Conservation (phyloP, 148 eudicot species). For the Nepenthes gracilis region DNA sequence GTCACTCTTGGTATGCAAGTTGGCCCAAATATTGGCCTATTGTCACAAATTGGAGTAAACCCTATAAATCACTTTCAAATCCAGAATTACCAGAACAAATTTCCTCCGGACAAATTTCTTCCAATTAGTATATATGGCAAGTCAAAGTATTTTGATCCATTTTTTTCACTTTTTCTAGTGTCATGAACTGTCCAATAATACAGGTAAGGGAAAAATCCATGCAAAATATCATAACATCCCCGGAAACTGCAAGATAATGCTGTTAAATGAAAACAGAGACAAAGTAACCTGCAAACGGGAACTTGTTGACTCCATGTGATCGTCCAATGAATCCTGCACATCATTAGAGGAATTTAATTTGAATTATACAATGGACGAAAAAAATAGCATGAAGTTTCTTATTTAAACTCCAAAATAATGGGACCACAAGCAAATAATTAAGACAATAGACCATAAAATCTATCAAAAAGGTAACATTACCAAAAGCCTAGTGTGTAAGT, state of each 20-base stretch:
- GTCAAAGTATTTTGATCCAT: no score
- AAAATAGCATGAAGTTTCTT: neutral
- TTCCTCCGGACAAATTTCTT: no score
- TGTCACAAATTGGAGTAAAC: no score
- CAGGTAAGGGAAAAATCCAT: neutral
- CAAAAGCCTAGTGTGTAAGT: conserved; percentile 38
- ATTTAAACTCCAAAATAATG: neutral
- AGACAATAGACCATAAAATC: neutral
- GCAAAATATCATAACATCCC: neutral
- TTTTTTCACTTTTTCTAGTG: no score
- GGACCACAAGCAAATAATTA: neutral
- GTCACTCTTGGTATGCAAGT: no score
- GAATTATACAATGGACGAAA: neutral
- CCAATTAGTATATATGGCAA: no score
- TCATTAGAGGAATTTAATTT: neutral
- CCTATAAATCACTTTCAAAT: no score
- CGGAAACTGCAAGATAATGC: neutral
- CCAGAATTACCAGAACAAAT: no score
- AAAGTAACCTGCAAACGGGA: conserved; percentile 29
- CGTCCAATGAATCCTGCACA: conserved; percentile 33
- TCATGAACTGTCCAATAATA: no score
- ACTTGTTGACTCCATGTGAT: conserved; percentile 30
- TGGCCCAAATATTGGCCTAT: no score
- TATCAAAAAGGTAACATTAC: conserved; percentile 11
- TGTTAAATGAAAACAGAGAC: neutral